Conservation (phyloP, 2,329 filamentous ascomycete species). For the Fusarium pseudocircinatum region DNA sequence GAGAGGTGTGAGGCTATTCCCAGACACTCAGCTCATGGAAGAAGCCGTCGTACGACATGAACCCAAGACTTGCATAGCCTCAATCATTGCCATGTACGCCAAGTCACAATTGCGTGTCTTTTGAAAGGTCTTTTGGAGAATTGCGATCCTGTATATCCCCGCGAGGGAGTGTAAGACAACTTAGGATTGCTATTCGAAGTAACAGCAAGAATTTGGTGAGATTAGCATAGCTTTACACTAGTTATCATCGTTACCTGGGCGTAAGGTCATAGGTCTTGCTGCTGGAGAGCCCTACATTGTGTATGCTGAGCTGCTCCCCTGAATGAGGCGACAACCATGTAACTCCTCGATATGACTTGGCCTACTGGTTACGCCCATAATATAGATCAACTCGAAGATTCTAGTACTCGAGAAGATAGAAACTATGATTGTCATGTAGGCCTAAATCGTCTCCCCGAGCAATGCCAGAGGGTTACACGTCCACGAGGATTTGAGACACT, state of each 20-base stretch:
- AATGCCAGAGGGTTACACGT: background rate
- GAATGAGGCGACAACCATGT: background rate
- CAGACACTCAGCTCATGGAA: background rate
- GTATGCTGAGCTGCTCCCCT: background rate
- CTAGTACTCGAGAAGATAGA: background rate
- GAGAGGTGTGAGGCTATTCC: background rate
- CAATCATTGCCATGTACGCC: background rate
- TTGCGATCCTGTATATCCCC: background rate
- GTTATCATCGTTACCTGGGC: background rate
- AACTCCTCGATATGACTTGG: too few relatives aligned
- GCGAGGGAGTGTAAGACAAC: background rate
- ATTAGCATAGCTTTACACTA: background rate
- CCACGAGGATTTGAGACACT: background rate
- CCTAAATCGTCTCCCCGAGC: too few relatives aligned
- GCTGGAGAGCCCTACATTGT: background rate
- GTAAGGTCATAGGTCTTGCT: background rate
- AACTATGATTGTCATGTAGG: background rate
- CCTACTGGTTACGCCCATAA: too few relatives aligned
- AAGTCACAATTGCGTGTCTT: background rate
- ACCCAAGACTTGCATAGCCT: background rate
- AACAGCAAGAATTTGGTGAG: background rate
- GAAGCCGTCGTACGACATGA: background rate
- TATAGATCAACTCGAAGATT: too few relatives aligned
- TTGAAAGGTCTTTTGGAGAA: background rate
- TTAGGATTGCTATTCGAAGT: background rate